Evolutionary conservation across 2,329 filamentous ascomycete genomes (phyloP).

Genomic region (Fragosphaeria purpurea): DNA sequence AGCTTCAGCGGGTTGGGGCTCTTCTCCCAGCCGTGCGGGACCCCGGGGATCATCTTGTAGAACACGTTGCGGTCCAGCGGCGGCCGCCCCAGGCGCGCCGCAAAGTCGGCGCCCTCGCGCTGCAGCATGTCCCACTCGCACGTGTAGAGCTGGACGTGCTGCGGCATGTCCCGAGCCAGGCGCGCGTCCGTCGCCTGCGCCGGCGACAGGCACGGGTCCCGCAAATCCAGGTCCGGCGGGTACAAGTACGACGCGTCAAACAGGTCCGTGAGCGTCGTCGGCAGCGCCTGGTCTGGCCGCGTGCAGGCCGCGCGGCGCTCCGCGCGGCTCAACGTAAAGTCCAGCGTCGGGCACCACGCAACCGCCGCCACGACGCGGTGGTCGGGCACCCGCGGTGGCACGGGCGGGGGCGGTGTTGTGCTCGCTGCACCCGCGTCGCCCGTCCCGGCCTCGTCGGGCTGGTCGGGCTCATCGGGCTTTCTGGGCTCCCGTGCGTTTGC

Average conservation of each 20-base stretch:
- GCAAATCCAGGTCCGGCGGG: slow-evolving; percentile 37
- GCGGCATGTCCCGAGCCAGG: slow-evolving; percentile 35
- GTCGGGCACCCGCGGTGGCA: slow-evolving; percentile 17
- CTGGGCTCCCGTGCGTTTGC: background rate
- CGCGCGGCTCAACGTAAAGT: slow-evolving; percentile 48
- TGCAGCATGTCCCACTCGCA: slow-evolving; percentile 39
- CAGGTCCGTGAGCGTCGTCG: slow-evolving; percentile 47
- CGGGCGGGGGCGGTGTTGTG: background rate
- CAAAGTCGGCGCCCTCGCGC: slow-evolving; percentile 16
- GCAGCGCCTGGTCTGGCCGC: slow-evolving; percentile 47
- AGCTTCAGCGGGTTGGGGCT: slow-evolving; percentile 49
- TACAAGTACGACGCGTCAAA: slow-evolving; percentile 55
- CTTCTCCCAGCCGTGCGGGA: slow-evolving; percentile 59
- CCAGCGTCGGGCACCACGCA: slow-evolving; percentile 50
- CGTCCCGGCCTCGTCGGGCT: background rate
- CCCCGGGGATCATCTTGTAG: slow-evolving; percentile 48
- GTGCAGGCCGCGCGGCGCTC: slow-evolving; percentile 44
- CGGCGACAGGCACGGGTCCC: slow-evolving; percentile 48
- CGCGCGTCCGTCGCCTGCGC: slow-evolving; percentile 43
- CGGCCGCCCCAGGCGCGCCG: slow-evolving; percentile 27
- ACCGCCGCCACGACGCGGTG: slow-evolving; percentile 39
- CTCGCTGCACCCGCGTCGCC: background rate
- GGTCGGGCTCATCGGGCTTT: background rate
- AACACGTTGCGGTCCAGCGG: slow-evolving; percentile 44
- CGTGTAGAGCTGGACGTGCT: slow-evolving; percentile 46